Base-by-base conservation (phyloP, 2,329 filamentous ascomycete species). In the Diaporthe caulivora region DNA sequence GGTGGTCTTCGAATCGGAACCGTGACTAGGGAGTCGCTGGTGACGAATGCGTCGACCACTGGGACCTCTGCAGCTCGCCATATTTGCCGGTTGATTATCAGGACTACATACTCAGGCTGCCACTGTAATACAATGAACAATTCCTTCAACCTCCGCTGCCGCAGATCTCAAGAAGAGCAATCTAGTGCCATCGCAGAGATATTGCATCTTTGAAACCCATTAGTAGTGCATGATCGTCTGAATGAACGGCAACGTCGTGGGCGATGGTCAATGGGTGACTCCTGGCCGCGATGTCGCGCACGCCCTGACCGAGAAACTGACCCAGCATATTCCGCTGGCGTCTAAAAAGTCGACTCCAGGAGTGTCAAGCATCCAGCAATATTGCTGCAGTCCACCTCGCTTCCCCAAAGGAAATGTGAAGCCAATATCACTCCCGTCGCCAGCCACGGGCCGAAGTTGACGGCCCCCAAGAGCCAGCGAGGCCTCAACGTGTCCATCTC, bases 191-290 rank as follows among this genome's bases (percentile, higher is more conserved):
- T 5, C 3, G 29, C 26, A 31, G 8, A 34, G 18, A 21, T 31
- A 24, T 37, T 31, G 9, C n/a, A 3, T 34, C 54, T 4, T 10
- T 2, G 15, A 11, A 3, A 2, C 17, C 17, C 53, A 55, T 34
- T 9, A n/a, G 34, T 34, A 3, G 4, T n/a, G 0, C 9, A 7
- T 10, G 15, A 13, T 31, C 3, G 29, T 55, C 42, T 18, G 15
- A 17, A 1, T 18, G 9, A 17, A 29, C 26, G 2, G 18, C n/a
- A 49, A 1, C 4, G n/a, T 6, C 13, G 5, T 81, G 6, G 81
- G 82, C 2, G 80, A 76, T 31, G 83, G 77, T 73, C 83, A 81
- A 0, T 82, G 82, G n/a, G 82, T 78, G 6, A 5, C 10, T 17
- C 26, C 44, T 9, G 71, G 62, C 34, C 34, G 9, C 34, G 34